Evolutionary conservation across 164 flowering plant species (phyloP), one percentile per base, ranked within the genome.

Genomic region (Dillenia turbinata): DNA sequence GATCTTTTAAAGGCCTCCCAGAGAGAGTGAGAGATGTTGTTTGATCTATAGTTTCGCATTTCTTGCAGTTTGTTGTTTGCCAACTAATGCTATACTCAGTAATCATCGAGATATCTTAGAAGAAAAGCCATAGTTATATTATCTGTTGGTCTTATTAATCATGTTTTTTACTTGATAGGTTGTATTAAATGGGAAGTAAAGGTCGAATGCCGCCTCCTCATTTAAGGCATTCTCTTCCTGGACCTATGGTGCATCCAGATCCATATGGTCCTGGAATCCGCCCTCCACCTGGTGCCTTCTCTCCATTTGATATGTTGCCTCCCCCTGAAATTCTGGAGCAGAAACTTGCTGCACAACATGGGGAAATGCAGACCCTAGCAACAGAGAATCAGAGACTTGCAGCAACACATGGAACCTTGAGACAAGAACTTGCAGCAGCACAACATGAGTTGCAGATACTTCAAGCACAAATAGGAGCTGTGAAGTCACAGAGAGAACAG

Each of bases 301-400:
- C 84, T 50, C 90, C 76, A 46, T 79, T 83, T 67, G 92, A 87
- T 51, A 79, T 83, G 86, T 54, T 83, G 60, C 90, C 90, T 52
- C 95, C 90, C 11, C 85, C 89, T 16, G 86, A 88, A 70, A 67
- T 91, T 50, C 66, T 94, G 90, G 97, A 87, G 63, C 95, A 91
- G 62, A 90, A 94, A 75, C 79, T 91, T 65, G 87, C 85, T 60
- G 75, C 73, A 6, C 98, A 89, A 65, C 94, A 89, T 59, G 71
- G 74, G 52, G 98, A 94, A 77, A 86, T 94, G 77, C 83, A 87
- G 72, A 85, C 74, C 56, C 88, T 94, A 46, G 93, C 78, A 8
- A 79, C 79, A 13, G 97, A 94, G 75, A 94, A 94, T 67, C 97
- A 83, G 68, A 81, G 95, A 75, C 89, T 94, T 72, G 98, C 98